Percentiles rank a stretch among this genome's conserved stretches.
Evolutionary conservation across 208 protist species (phyloP).

Genomic region (Crithidia sp.): DNA sequence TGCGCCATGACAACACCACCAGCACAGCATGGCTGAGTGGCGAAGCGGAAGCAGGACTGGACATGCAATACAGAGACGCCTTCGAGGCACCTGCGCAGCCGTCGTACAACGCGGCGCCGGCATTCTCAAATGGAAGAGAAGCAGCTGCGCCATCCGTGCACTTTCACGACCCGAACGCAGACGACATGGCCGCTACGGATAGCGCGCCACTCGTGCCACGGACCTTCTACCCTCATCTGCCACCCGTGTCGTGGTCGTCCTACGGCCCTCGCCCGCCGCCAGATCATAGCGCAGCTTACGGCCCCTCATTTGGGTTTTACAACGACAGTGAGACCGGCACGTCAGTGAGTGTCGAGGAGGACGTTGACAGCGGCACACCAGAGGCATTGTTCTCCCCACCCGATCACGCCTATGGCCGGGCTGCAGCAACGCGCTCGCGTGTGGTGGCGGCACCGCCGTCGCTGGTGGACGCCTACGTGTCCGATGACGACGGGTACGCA

Average conservation of each 20-base stretch:
- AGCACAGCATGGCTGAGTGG: background rate
- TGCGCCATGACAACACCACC: background rate
- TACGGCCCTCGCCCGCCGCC: background rate
- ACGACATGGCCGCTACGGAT: background rate
- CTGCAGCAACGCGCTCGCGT: background rate
- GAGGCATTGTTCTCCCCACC: slow-evolving; percentile 6
- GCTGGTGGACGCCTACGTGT: slow-evolving; percentile 25
- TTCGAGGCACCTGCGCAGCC: background rate
- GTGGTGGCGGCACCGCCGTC: background rate
- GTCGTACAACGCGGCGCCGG: background rate
- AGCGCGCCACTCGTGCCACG: background rate
- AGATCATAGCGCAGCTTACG: too few species aligned
- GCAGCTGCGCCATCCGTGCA: background rate
- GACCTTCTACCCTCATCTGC: slow-evolving; percentile 22
- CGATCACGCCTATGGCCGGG: background rate
- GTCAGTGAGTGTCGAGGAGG: background rate
- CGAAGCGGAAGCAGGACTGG: too few species aligned
- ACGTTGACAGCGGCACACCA: background rate
- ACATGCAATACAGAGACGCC: background rate
- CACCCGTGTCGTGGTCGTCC: slow-evolving; percentile 8
- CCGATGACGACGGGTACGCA: slow-evolving; percentile 6
- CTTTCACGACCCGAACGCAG: slow-evolving; percentile 10
- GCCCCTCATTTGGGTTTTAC: background rate
- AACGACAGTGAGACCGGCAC: background rate
- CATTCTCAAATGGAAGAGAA: background rate